Conservation (phyloP, 495 filamentous ascomycete genomes). For the Chaetomium fimeti region DNA sequence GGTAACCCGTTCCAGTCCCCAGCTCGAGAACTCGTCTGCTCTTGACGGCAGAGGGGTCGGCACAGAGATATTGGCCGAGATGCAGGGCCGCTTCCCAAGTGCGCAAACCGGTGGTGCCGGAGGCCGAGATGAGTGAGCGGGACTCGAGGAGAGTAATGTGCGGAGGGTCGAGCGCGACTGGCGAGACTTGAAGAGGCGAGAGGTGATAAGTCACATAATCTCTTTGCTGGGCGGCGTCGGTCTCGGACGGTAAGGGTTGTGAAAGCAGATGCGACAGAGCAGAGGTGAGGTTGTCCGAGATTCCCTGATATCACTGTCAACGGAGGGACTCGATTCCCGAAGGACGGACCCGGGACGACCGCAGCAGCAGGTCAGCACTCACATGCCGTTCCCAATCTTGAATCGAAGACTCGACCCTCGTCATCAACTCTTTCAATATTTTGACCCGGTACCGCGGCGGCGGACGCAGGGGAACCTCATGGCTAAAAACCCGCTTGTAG, state of each 20-base stretch:
- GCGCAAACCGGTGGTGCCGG: constrained; percentile 79
- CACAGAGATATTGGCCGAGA: constrained; percentile 67
- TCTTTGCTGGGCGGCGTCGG: constrained; percentile 66
- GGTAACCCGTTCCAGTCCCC: constrained; percentile 83
- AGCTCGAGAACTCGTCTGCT: constrained; percentile 75
- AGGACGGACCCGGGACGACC: not conserved
- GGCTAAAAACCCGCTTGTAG: constrained; percentile 62
- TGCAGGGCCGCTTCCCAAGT: constrained; percentile 96
- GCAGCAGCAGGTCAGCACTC: constrained; percentile 37
- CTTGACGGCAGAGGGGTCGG: constrained; percentile 42
- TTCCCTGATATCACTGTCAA: constrained; percentile 53
- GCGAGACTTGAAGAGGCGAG: constrained; percentile 35
- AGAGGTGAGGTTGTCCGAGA: constrained; percentile 69
- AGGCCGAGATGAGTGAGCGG: constrained; percentile 66
- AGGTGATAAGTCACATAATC: constrained; percentile 71
- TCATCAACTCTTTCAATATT: constrained; percentile 66
- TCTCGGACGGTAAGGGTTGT: constrained; percentile 58
- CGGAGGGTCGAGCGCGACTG: constrained; percentile 10
- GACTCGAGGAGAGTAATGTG: constrained; percentile 67
- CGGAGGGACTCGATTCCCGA: not conserved
- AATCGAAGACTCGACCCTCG: constrained; percentile 65
- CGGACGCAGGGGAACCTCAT: constrained; percentile 50
- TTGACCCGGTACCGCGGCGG: constrained; percentile 67
- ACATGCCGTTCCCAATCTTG: constrained; percentile 81
- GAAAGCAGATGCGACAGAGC: constrained; percentile 59